phyloP scores from a whole-genome alignment of 306 rosid genomes.

The Fagus crenata region DNA sequence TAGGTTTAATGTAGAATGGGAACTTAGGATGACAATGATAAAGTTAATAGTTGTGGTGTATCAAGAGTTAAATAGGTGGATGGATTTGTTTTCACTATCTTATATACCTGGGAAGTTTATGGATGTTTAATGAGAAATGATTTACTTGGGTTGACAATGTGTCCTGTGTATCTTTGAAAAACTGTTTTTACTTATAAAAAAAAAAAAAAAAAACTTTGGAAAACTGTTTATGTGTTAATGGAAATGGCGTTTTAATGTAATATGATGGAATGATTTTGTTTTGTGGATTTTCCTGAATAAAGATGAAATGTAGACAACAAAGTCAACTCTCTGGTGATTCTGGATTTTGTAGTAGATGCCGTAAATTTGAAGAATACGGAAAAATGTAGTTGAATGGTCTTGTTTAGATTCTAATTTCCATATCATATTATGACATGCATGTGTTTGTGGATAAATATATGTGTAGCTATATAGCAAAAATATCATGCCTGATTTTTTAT shows the following conservation, averaged over 20 bases:
- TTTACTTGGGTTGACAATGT: not conserved
- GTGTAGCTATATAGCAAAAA: not conserved
- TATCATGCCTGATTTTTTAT: slow-evolving; percentile 21
- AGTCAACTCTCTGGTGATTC: not conserved
- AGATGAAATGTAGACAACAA: not conserved
- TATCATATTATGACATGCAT: not conserved
- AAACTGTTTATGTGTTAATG: not conserved
- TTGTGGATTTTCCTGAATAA: not conserved
- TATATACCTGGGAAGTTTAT: not conserved
- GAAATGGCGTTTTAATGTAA: not conserved
- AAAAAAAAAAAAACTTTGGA: not conserved
- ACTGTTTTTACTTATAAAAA: not conserved
- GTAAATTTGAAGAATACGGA: slow-evolving; percentile 1
- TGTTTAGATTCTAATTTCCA: not conserved
- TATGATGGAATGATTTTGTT: not conserved
- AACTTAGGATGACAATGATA: not conserved
- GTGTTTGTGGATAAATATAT: slow-evolving; percentile 1
- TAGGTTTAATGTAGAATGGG: too few relatives aligned
- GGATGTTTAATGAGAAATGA: not conserved
- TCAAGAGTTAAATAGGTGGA: not conserved
- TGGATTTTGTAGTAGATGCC: not conserved
- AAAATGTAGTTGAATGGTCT: slow-evolving; percentile 6
- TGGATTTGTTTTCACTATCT: not conserved
- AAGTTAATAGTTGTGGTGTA: not conserved
- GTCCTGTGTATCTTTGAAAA: not conserved